phyloP scores from a whole-genome alignment of 371 early-diverging fungal species.

The Coemansia sp. region DNA sequence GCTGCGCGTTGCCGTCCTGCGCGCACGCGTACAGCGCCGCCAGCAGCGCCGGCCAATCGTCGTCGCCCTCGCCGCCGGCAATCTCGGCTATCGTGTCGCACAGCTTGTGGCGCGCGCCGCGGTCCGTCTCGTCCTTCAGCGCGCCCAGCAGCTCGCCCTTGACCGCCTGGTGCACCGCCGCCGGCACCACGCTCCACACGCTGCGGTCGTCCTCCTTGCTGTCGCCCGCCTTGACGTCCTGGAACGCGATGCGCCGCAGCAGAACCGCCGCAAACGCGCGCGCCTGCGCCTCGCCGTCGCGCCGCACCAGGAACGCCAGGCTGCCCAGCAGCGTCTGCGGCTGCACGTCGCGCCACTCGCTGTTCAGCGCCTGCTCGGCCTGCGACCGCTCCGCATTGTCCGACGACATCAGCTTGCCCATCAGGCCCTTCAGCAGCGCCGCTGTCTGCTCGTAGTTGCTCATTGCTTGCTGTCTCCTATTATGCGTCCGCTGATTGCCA shows the following conservation, averaged over 20 bases:
- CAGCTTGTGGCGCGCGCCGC: slow-evolving; percentile 80
- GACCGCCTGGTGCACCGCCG: slow-evolving; percentile 62
- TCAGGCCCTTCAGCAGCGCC: slow-evolving; percentile 48
- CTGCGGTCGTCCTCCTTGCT: slow-evolving; percentile 54
- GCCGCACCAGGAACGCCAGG: slow-evolving; percentile 53
- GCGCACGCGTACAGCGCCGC: slow-evolving; percentile 77
- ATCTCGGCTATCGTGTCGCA: slow-evolving; percentile 91
- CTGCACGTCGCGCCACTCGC: slow-evolving; percentile 56
- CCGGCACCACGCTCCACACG: slow-evolving; percentile 73
- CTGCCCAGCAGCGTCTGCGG: slow-evolving; percentile 57
- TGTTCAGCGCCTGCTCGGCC: slow-evolving; percentile 59
- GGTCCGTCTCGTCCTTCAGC: slow-evolving; percentile 70
- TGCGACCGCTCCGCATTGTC: slow-evolving; percentile 58
- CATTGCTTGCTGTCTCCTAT: slow-evolving; percentile 5
- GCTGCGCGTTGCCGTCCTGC: slow-evolving; percentile 70
- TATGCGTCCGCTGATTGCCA: neutral
- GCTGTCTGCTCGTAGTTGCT: slow-evolving; percentile 45
- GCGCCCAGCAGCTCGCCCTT: slow-evolving; percentile 74
- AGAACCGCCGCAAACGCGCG: slow-evolving; percentile 88
- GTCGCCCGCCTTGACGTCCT: slow-evolving; percentile 54
- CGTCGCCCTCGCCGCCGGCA: slow-evolving; percentile 59
- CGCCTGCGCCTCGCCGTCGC: slow-evolving; percentile 57
- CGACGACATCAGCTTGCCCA: slow-evolving; percentile 53
- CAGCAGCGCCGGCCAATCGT: slow-evolving; percentile 79
- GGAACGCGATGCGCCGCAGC: slow-evolving; percentile 83